These are phyloP conservation scores for Protomyces macrosporus DNA, from an alignment of 1,139 yeast species.

Conservation along the genomic window DNA sequence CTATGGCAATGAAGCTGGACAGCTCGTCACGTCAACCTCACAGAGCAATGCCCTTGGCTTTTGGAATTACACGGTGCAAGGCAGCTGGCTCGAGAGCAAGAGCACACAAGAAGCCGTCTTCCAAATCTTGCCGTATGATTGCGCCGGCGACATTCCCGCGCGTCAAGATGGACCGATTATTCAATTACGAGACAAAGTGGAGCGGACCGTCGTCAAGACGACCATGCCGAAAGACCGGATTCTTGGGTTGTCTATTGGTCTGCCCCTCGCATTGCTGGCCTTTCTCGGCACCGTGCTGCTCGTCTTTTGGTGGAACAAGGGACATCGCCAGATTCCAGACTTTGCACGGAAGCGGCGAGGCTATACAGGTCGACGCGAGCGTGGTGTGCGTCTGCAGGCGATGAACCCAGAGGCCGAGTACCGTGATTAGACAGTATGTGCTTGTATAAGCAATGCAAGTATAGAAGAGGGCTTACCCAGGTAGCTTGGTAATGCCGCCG, in stretches of 20 bases:
- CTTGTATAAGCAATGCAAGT: no score
- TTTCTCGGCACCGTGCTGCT: constrained; percentile 15
- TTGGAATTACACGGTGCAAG: constrained; percentile 20
- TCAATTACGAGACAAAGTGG: constrained; percentile 7
- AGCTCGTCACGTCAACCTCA: constrained; percentile 7
- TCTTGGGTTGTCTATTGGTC: constrained; percentile 14
- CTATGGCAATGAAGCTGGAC: constrained; percentile 12
- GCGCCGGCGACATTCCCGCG: neutral
- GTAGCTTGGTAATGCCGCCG: no score
- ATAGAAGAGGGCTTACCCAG: no score
- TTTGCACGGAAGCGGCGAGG: constrained; percentile 2
- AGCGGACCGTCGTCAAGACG: neutral
- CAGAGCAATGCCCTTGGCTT: constrained; percentile 6
- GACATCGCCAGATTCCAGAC: constrained; percentile 20
- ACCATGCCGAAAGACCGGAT: constrained; percentile 7
- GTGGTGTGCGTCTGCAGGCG: constrained; percentile 8
- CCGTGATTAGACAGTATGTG: neutral
- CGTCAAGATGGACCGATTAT: constrained; percentile 11
- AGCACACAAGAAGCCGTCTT: constrained; percentile 7
- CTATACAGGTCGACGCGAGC: constrained; percentile 15
- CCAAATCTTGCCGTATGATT: constrained; percentile 3
- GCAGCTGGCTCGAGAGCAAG: constrained; percentile 11
- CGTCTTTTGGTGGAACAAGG: constrained; percentile 25
- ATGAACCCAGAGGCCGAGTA: constrained; percentile 2
- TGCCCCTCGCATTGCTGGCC: constrained; percentile 17